These are phyloP conservation scores for Lecanosticta acicola DNA, from an alignment of 2,329 filamentous ascomycete genomes.

Conservation along the genomic window DNA sequence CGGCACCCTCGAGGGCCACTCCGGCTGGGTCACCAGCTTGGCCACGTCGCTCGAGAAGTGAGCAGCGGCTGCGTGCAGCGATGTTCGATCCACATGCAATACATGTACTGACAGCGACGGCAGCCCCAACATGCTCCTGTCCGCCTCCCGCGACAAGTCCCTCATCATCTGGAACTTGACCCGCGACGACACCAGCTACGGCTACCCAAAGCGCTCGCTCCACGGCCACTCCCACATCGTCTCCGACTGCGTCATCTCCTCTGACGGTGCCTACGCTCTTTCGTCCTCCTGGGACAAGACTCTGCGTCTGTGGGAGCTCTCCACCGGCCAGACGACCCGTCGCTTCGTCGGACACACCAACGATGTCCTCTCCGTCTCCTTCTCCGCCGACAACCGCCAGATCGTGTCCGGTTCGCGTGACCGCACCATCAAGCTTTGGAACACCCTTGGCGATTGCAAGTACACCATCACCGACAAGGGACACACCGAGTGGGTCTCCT, in stretches of 20 bases:
- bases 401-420: constrained; percentile 98
- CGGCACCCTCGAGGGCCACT: constrained; percentile 68
- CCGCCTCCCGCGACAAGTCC: constrained; percentile 93
- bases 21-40: constrained; percentile 98
- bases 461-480: constrained; percentile 99
- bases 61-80: constrained; percentile 1
- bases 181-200: constrained; percentile 95
- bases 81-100: too few species aligned
- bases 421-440: constrained; percentile 99
- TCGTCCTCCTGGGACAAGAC: constrained; percentile 99
- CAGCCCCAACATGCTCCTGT: constrained; percentile 99
- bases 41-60: constrained; percentile 98
- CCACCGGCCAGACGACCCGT: constrained; percentile 92
- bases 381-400: constrained; percentile 99
- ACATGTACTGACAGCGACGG: constrained; percentile 7
- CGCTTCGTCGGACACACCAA: constrained; percentile 99
- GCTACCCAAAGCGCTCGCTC: constrained; percentile 98
- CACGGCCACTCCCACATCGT: constrained; percentile 99
- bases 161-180: constrained; percentile 99
- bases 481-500: constrained; percentile 99
- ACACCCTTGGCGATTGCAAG: constrained; percentile 99
- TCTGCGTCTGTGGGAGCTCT: constrained; percentile 97
- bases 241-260: constrained; percentile 99
- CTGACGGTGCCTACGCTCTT: constrained; percentile 97
- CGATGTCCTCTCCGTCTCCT: constrained; percentile 98